Evolutionary conservation across 306 rosid genomes (phyloP), one percentile per base, ranked within the genome.

Genomic region (Quercus glauca): DNA sequence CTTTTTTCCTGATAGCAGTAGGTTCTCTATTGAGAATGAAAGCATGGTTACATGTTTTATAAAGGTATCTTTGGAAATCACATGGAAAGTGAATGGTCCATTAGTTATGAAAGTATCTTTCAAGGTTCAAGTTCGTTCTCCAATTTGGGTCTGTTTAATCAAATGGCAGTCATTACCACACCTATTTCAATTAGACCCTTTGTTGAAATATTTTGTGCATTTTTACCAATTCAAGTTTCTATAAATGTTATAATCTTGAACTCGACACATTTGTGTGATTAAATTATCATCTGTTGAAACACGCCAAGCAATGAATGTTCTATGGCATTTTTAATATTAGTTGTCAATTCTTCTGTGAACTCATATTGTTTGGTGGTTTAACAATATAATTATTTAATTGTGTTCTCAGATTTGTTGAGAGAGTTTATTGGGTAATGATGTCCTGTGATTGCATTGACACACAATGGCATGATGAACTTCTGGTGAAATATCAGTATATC

Each of bases 401-500:
- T 81, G 23, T 76, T 80, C 55, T 73, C 91, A 92, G 94, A 87
- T 88, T 83, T 18, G 56, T 75, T 83, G 4, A 56, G 58, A 56
- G 20, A 61, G 72, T 17, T 49, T 28, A 52, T 45, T 53, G 17
- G 85, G 83, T 55, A 84, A 92, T 94, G 98, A 97, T 89, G 53
- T 88, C 92, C 25, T 94, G 98, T 65, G 92, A 92, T 83, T 94
- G 98, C 83, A 81, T 92, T 52, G 98, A 91, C 28, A 69, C 97
- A 1, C 97, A 82, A 5, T 89, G 92, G 90, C 93, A 87, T 1
- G 98, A 94, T 85, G 98, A 94, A 58, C 97, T 94, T 82, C 91
- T 94, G 76, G 92, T 92, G 72, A 94, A 92, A 86, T 94, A 94
- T 86, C 98, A 92, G 79, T 94, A 94, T 60, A 94, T 94, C 31